phyloP scores from a whole-genome alignment of 345 rosid genomes.

The Euclidium syriacum region DNA sequence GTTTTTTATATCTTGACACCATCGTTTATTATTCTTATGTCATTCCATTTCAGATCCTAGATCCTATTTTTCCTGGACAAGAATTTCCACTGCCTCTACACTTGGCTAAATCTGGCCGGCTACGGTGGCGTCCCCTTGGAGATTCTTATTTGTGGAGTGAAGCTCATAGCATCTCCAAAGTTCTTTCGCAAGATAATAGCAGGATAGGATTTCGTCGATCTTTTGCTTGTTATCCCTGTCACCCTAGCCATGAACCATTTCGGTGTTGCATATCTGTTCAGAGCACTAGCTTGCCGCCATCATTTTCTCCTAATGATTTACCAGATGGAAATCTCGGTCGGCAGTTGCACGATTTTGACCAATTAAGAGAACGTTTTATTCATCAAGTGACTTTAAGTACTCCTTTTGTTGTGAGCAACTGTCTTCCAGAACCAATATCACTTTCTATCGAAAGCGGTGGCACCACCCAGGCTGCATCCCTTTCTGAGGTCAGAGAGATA shows the following conservation, averaged over 20 bases:
- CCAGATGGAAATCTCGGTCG: constrained; percentile 33
- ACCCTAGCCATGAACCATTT: constrained; percentile 82
- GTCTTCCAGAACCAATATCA: constrained; percentile 66
- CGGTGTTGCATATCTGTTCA: constrained; percentile 80
- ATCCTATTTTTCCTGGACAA: constrained; percentile 86
- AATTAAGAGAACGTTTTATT: constrained; percentile 43
- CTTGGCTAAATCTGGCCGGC: constrained; percentile 83
- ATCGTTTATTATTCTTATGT: constrained; percentile 6
- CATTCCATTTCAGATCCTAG: constrained; percentile 56
- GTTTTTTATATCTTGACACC: background rate
- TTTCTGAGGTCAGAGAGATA: constrained; percentile 67
- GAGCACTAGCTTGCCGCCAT: constrained; percentile 49
- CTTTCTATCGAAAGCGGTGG: constrained; percentile 78
- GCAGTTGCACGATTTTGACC: constrained; percentile 34
- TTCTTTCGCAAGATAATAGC: constrained; percentile 75
- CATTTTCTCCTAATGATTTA: constrained; percentile 23
- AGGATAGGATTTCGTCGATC: constrained; percentile 73
- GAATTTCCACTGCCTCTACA: constrained; percentile 87
- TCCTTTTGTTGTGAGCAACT: constrained; percentile 64
- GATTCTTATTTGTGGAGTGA: constrained; percentile 89
- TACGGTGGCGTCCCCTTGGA: constrained; percentile 91
- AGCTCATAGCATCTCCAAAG: constrained; percentile 64
- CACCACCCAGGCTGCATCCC: constrained; percentile 46
- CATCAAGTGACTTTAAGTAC: constrained; percentile 71
- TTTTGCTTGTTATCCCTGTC: constrained; percentile 89